Evolutionary conservation across 495 filamentous ascomycete genomes (phyloP).

Genomic region (Trichodelitschia bisporula): DNA sequence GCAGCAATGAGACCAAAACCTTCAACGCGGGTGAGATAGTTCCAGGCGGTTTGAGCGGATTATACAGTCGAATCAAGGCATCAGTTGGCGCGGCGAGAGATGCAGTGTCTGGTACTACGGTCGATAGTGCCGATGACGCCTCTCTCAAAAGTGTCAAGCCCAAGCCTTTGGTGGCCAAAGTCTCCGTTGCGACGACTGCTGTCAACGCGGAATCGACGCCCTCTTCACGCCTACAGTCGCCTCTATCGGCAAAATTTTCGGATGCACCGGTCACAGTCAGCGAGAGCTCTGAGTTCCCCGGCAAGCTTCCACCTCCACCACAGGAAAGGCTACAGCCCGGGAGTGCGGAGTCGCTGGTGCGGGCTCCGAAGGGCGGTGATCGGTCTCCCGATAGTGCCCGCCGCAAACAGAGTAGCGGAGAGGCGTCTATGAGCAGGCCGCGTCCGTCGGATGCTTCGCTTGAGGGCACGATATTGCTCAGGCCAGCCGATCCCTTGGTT

Average conservation of each 20-base stretch:
- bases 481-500: too few species aligned
- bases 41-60: slow-evolving; percentile 59
- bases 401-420: too few species aligned
- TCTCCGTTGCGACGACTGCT: neutral
- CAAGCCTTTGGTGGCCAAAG: slow-evolving; percentile 2
- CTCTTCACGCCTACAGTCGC: neutral
- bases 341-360: neutral
- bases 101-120: neutral
- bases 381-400: too few species aligned
- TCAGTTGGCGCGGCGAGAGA: slow-evolving; percentile 50
- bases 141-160: slow-evolving; percentile 6
- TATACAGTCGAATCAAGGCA: slow-evolving; percentile 61
- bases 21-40: slow-evolving; percentile 38
- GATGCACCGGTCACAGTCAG: neutral
- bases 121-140: slow-evolving; percentile 5
- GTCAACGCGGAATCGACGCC: neutral
- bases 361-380: too few species aligned
- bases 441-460: too few species aligned
- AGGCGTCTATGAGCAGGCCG: too few species aligned
- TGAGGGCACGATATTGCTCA: too few species aligned
- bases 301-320: neutral
- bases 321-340: neutral
- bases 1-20: slow-evolving; percentile 36
- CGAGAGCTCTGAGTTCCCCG: neutral
- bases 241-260: neutral